phyloP scores from a whole-genome alignment of 192 early-diverging fungal genomes.

The Spinellus fusiger region DNA sequence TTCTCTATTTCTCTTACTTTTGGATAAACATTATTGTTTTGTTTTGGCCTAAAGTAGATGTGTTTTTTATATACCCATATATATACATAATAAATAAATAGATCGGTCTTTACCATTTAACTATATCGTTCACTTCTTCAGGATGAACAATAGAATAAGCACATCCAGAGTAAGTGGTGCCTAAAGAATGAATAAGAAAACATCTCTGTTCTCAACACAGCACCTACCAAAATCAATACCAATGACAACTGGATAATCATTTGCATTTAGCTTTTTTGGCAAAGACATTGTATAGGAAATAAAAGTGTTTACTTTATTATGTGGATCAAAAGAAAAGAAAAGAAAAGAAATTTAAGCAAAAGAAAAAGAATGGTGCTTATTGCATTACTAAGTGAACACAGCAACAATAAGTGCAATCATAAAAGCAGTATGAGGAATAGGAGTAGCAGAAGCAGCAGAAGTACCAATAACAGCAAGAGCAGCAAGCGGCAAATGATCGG shows the following conservation, averaged over 20 bases:
- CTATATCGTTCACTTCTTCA: constrained; percentile 41
- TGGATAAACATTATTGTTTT: constrained; percentile 37
- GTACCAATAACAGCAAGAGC: too few relatives aligned
- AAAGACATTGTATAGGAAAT: neutral
- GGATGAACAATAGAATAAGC: constrained; percentile 44
- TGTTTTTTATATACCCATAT: neutral
- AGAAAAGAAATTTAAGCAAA: too few relatives aligned
- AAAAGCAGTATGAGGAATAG: too few relatives aligned
- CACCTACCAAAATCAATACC: constrained; percentile 34
- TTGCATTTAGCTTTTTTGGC: constrained; percentile 11
- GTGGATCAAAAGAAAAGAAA: too few relatives aligned
- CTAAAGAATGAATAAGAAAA: constrained; percentile 18
- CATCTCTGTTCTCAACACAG: neutral
- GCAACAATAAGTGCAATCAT: too few relatives aligned
- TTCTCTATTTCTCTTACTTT: constrained; percentile 19
- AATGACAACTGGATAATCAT: constrained; percentile 31
- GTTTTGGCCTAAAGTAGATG: constrained; percentile 33
- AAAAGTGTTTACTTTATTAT: too few relatives aligned
- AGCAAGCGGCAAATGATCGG: too few relatives aligned
- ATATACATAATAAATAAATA: neutral
- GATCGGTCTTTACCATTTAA: constrained; percentile 26
- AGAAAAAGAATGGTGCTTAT: too few relatives aligned
- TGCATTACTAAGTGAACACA: too few relatives aligned
- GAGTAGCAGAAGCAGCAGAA: too few relatives aligned
- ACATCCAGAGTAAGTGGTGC: constrained; percentile 47